Base-by-base conservation (phyloP, 345 rosid genomes). In the Linum usitatissimum region DNA sequence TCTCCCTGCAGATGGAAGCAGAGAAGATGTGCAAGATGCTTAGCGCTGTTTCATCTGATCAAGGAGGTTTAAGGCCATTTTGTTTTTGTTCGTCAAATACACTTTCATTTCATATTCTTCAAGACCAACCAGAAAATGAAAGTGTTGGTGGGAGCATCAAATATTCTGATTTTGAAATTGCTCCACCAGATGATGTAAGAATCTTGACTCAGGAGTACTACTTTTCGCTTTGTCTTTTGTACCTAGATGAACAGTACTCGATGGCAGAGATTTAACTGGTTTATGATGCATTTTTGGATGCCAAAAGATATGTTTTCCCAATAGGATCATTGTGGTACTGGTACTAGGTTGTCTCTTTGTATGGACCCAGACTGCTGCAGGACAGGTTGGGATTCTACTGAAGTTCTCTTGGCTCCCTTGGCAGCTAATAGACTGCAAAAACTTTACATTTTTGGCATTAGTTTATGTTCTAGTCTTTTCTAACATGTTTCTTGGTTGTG, bases 1-100 rank as follows among this genome's bases (percentile, higher is more conserved):
- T n/a, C 61, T 66, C 36, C 68, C 64, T 74, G 68, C 74, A 91
- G 98, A 53, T 28, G 71, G 88, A 93, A 65, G 88, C 90, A 39
- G 86, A 77, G 83, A 84, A 60, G 82, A 76, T 86, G 77, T 80
- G 77, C 71, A 73, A 61, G 63, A 70, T 75, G 69, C 42, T 92
- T 65, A 81, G 64, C 51, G 57, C 70, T 73, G 83, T 72, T 70
- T 68, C 83, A 42, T 18, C 68, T 61, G 88, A 69, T 75, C 77
- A 57, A 19, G 66, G 73, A 36, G 57, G 66, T 63, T 72, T 80
- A 60, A 59, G 73, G 64, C 69, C 80, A 59, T 81, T 93, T 70
- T 75, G 68, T 76, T 53, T 71, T 17, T 85, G 87, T 73, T 75
- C 85, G 64, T 81, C 73, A 75, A 30, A 73, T 63, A 66, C 86